A percentile compares a stretch with the other conserved stretches of the same genome.
These are phyloP conservation scores for Xylaria sp. DNA, from an alignment of 2,329 filamentous ascomycete species.

Conservation along the genomic window DNA sequence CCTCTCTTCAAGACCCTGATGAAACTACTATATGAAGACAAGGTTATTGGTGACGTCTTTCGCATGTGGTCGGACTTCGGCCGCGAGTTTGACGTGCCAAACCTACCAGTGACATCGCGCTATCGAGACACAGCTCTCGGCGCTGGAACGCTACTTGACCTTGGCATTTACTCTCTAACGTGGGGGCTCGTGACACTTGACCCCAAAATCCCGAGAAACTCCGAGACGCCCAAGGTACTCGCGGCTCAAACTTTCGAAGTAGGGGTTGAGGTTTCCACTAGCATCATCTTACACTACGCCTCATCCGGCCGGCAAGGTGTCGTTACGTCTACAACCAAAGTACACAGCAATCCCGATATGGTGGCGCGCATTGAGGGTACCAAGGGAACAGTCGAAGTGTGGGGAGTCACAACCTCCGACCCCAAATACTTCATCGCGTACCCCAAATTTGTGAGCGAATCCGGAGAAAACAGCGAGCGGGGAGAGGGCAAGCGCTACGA, in stretches of 20 bases:
- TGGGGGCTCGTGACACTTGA: conserved; percentile 54
- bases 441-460: conserved; percentile 42
- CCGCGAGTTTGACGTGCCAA: conserved; percentile 50
- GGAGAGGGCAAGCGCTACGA: conserved; percentile 48
- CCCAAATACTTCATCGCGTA: conserved; percentile 52
- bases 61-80: conserved; percentile 55
- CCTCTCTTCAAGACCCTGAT: conserved; percentile 51
- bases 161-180: conserved; percentile 57
- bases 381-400: conserved; percentile 51
- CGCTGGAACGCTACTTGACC: conserved; percentile 56
- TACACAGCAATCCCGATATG: conserved; percentile 35
- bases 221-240: conserved; percentile 49
- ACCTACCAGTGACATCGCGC: conserved; percentile 47
- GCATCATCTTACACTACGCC: conserved; percentile 54
- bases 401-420: conserved; percentile 49
- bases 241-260: conserved; percentile 51
- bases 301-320: conserved; percentile 55
- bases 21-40: conserved; percentile 53
- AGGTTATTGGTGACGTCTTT: conserved; percentile 52
- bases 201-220: conserved; percentile 42
- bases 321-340: conserved; percentile 52
- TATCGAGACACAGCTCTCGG: conserved; percentile 54
- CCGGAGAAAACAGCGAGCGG: conserved; percentile 31
- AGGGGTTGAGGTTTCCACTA: conserved; percentile 51
- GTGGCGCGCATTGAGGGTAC: conserved; percentile 56